A percentile compares a stretch with the other conserved stretches of the same genome.
Conservation (phyloP, 257 asterid species). For the Solanum corneliomulleri region DNA sequence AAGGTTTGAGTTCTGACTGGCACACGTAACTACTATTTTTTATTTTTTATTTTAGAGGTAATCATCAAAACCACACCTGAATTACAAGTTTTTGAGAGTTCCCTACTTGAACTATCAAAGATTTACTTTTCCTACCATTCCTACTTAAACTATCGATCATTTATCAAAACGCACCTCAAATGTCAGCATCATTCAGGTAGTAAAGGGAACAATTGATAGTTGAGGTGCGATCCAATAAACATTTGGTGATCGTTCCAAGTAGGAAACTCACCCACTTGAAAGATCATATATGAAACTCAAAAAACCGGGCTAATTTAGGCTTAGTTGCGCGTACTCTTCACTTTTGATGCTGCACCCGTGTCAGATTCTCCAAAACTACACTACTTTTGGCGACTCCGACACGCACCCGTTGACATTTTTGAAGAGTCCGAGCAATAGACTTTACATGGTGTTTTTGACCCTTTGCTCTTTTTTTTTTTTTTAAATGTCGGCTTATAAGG, state of each 20-base stretch:
- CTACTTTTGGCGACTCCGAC: neutral
- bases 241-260: neutral
- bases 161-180: neutral
- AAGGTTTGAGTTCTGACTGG: conserved; percentile 6
- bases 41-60: neutral
- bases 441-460: neutral
- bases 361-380: neutral
- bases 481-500: neutral
- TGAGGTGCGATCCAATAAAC: neutral
- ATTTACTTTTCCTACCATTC: neutral
- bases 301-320: neutral
- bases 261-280: neutral
- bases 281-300: neutral
- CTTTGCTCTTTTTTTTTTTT: neutral
- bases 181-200: neutral
- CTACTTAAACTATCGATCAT: neutral
- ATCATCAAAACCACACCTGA: neutral
- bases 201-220: neutral
- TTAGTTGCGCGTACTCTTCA: neutral
- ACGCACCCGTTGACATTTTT: neutral
- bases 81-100: neutral
- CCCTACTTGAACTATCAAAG: neutral
- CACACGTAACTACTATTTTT: neutral
- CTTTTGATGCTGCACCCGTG: neutral
- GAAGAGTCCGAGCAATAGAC: neutral